Conservation (phyloP, 345 rosid species). For the Excoecaria cochinchinensis region DNA sequence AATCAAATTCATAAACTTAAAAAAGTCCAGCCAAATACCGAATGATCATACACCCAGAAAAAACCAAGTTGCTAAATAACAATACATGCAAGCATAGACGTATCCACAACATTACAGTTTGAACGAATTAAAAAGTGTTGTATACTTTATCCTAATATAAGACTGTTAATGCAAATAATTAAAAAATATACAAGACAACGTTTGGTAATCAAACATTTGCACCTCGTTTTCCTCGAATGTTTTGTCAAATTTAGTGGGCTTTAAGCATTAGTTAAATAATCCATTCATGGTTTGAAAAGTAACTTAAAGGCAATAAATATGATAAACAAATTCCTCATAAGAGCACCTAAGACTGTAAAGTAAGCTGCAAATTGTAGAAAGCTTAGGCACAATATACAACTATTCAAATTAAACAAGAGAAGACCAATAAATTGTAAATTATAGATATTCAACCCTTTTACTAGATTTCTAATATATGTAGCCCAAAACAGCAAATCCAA, state of each 20-base stretch:
- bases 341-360: not conserved
- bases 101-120: no score
- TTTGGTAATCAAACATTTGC: not conserved
- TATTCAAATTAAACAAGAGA: not conserved
- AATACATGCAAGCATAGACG: no score
- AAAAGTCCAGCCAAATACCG: no score
- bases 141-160: not conserved
- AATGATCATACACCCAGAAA: no score
- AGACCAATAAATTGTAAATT: no score
- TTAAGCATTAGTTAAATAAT: no score
- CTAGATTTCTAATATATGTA: not conserved
- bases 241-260: not conserved
- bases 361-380: not conserved
- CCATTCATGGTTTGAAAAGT: not conserved
- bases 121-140: no score
- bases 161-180: not conserved
- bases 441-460: no score
- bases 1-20: no score
- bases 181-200: not conserved
- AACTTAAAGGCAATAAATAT: not conserved
- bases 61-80: not conserved
- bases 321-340: not conserved
- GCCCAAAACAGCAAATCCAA: not conserved
- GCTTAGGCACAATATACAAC: not conserved
- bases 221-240: not conserved